phyloP scores from a whole-genome alignment of 208 protist species.

The Leishmania tarentolae region DNA sequence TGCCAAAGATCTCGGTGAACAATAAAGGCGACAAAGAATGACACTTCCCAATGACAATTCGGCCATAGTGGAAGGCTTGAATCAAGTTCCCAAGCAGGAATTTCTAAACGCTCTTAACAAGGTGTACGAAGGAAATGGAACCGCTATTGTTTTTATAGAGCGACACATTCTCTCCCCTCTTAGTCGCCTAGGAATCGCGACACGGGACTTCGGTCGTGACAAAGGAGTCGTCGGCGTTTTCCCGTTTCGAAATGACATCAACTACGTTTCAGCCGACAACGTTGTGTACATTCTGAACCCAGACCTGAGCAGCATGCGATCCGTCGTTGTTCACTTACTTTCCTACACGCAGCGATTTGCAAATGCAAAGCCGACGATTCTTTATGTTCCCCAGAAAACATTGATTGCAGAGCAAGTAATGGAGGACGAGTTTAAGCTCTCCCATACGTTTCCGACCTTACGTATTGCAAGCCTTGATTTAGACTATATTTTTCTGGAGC shows the following conservation, averaged over 20 bases:
- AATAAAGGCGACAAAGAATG: slow-evolving; percentile 11
- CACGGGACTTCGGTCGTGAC: slow-evolving; percentile 22
- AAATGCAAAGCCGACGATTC: slow-evolving; percentile 43
- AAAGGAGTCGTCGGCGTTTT: slow-evolving; percentile 49
- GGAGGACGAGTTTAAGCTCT: slow-evolving; percentile 70
- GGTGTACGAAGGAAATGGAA: slow-evolving; percentile 24
- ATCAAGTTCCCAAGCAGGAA: slow-evolving; percentile 38
- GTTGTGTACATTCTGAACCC: slow-evolving; percentile 46
- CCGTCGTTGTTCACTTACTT: slow-evolving; percentile 56
- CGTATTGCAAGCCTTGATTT: slow-evolving; percentile 72
- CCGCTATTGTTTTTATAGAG: slow-evolving; percentile 50
- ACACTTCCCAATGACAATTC: slow-evolving; percentile 5
- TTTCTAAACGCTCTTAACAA: slow-evolving; percentile 21
- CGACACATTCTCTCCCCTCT: slow-evolving; percentile 37
- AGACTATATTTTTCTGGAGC: slow-evolving; percentile 78
- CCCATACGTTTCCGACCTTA: slow-evolving; percentile 52
- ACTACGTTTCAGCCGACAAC: slow-evolving; percentile 51
- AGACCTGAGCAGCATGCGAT: slow-evolving; percentile 44
- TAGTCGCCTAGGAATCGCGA: slow-evolving; percentile 22
- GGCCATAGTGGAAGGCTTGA: slow-evolving; percentile 12
- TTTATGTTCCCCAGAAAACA: slow-evolving; percentile 77
- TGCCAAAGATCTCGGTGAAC: background rate
- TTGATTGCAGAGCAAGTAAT: slow-evolving; percentile 78
- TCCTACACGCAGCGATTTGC: slow-evolving; percentile 60
- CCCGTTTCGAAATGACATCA: slow-evolving; percentile 39